Evolutionary conservation across 768 basidiomycete genomes (phyloP).

Genomic region (Boletus pseudo-olivaceus): DNA sequence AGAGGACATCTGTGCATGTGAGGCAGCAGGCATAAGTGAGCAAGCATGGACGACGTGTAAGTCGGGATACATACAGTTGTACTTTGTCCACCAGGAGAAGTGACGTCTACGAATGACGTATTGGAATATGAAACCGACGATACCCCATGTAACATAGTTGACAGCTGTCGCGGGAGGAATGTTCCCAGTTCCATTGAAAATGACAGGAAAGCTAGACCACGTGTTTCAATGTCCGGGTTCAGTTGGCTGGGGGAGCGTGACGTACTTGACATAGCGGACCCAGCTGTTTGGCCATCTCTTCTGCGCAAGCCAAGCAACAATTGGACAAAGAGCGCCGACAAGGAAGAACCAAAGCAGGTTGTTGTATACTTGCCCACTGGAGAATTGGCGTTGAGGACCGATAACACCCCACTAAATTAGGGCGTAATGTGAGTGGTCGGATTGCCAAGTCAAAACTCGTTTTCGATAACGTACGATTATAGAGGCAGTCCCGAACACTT

Average conservation of each 20-base stretch:
- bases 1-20: conserved; percentile 49
- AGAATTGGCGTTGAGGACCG: conserved; percentile 75
- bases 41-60: neutral
- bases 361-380: conserved; percentile 61
- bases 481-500: conserved; percentile 52
- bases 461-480: conserved; percentile 42
- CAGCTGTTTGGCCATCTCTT: conserved; percentile 63
- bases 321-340: conserved; percentile 61
- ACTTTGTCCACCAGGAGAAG: conserved; percentile 69
- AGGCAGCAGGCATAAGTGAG: neutral
- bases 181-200: conserved; percentile 55
- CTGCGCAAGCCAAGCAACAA: conserved; percentile 50
- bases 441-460: neutral
- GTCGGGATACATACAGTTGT: conserved; percentile 33
- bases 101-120: conserved; percentile 57
- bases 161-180: conserved; percentile 65
- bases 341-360: conserved; percentile 75
- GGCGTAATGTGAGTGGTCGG: neutral
- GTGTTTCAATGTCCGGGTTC: neutral
- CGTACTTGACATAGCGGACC: conserved; percentile 62
- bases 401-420: conserved; percentile 64
- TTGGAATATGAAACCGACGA: conserved; percentile 67
- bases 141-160: conserved; percentile 67
- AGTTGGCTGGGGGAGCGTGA: conserved; percentile 3
- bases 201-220: conserved; percentile 39